Evolutionary conservation across 495 filamentous ascomycete species (phyloP).

Genomic region (Penicillium herquei): DNA sequence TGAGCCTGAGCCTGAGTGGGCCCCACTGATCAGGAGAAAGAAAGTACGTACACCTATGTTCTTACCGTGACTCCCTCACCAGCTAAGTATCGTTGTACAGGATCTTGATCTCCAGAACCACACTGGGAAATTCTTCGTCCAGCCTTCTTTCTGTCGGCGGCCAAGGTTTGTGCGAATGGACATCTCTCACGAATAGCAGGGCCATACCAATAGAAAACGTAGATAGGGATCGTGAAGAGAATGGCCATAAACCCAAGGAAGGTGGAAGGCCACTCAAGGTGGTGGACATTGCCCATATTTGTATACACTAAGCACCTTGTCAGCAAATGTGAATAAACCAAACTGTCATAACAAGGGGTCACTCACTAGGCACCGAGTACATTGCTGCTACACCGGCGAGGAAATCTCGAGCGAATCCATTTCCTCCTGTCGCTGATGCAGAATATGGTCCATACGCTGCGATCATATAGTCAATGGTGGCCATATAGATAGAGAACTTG

Average conservation of each 20-base stretch:
- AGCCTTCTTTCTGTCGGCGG: constrained; percentile 26
- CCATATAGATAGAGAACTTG: constrained; percentile 70
- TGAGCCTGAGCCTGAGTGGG: no score
- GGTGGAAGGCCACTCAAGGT: constrained; percentile 41
- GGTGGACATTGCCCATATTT: constrained; percentile 29
- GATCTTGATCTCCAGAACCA: constrained; percentile 31
- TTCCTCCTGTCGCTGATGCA: constrained; percentile 75
- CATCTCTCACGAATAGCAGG: constrained; percentile 41
- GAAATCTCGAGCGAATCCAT: constrained; percentile 54
- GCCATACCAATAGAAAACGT: constrained; percentile 49
- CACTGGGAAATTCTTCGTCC: constrained; percentile 26
- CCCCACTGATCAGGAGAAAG: no score
- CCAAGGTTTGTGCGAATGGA: constrained; percentile 42
- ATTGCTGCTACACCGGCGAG: constrained; percentile 48
- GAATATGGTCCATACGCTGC: constrained; percentile 74
- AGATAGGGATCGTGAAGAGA: constrained; percentile 49
- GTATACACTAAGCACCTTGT: constrained; percentile 24
- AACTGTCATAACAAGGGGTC: not conserved
- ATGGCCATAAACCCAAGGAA: constrained; percentile 43
- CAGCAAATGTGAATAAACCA: not conserved
- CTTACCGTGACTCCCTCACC: not conserved
- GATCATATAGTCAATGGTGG: constrained; percentile 84
- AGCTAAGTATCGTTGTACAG: constrained; percentile 27
- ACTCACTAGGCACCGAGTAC: constrained; percentile 43
- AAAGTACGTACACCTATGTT: no score